Evolutionary conservation across 2,329 filamentous ascomycete genomes (phyloP).

Genomic region (Pseudophaeomoniella oleicola): DNA sequence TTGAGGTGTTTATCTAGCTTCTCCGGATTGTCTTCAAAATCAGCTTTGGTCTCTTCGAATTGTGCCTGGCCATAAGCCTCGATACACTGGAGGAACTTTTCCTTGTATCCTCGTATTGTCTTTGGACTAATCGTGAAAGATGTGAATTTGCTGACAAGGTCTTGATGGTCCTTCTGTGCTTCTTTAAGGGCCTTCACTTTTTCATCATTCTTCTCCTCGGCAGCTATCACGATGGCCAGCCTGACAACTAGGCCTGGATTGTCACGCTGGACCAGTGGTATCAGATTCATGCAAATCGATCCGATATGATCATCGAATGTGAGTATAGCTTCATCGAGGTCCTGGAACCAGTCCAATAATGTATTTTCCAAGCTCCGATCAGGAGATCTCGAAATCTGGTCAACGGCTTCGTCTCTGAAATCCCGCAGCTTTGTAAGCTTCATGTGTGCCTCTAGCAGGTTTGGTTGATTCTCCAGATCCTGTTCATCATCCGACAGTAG

Average conservation of each 20-base stretch:
- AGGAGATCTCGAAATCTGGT: slow-evolving; percentile 71
- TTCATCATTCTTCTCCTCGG: slow-evolving; percentile 92
- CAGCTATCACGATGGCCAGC: slow-evolving; percentile 81
- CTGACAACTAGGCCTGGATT: slow-evolving; percentile 84
- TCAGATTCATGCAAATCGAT: slow-evolving; percentile 72
- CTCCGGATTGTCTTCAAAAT: slow-evolving; percentile 71
- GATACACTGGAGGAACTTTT: slow-evolving; percentile 79
- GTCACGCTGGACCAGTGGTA: slow-evolving; percentile 70
- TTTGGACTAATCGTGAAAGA: slow-evolving; percentile 89
- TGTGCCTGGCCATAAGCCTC: slow-evolving; percentile 57
- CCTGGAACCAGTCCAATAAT: slow-evolving; percentile 75
- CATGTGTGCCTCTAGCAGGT: slow-evolving; percentile 78
- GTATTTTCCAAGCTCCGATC: slow-evolving; percentile 66
- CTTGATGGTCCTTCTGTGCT: slow-evolving; percentile 87
- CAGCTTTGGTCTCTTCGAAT: slow-evolving; percentile 55
- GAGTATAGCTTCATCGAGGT: slow-evolving; percentile 73
- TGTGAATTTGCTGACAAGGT: slow-evolving; percentile 85
- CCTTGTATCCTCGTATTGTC: slow-evolving; percentile 87
- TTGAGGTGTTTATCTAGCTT: slow-evolving; percentile 75
- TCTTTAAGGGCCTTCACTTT: slow-evolving; percentile 84
- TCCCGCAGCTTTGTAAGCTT: slow-evolving; percentile 83
- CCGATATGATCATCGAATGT: slow-evolving; percentile 95
- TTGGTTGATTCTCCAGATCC: slow-evolving; percentile 80
- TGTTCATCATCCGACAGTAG: slow-evolving; percentile 73
- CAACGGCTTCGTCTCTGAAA: slow-evolving; percentile 90